Conservation (phyloP, 345 rosid genomes). For the Brassica carinata region DNA sequence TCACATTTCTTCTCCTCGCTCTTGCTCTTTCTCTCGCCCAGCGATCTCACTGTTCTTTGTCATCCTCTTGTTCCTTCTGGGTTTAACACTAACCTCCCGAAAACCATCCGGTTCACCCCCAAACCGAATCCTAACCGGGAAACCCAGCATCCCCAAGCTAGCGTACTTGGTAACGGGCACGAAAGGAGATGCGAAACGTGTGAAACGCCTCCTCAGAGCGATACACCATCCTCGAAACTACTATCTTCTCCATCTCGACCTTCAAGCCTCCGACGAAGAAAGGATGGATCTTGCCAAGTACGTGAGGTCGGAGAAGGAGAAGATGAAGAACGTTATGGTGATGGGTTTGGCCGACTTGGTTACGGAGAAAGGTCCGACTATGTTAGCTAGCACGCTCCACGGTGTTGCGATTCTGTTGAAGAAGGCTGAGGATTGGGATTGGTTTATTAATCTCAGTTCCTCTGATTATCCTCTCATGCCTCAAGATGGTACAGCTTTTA, state of each 20-base stretch:
- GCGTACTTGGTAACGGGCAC: conserved; percentile 84
- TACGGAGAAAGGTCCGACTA: conserved; percentile 80
- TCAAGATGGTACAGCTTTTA: conserved; percentile 65
- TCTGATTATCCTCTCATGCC: conserved; percentile 88
- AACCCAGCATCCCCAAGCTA: conserved; percentile 49
- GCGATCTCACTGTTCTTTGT: conserved; percentile 38
- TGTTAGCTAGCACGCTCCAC: conserved; percentile 76
- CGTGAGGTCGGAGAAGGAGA: conserved; percentile 64
- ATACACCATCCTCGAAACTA: conserved; percentile 79
- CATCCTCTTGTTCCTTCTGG: conserved; percentile 49
- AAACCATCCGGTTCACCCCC: conserved; percentile 33
- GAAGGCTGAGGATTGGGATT: conserved; percentile 80
- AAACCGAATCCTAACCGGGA: conserved; percentile 24
- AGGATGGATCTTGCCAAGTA: conserved; percentile 77
- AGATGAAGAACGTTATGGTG: conserved; percentile 77
- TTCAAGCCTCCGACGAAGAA: conserved; percentile 78
- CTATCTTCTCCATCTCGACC: conserved; percentile 81
- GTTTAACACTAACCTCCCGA: conserved; percentile 41
- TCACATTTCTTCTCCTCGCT: conserved; percentile 47
- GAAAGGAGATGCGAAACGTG: conserved; percentile 62
- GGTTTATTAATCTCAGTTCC: conserved; percentile 87
- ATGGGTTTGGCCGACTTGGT: conserved; percentile 80
- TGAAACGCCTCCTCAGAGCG: conserved; percentile 68
- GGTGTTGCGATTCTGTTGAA: conserved; percentile 74
- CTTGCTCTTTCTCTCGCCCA: conserved; percentile 46